These are phyloP conservation scores for Entomortierella beljakovae DNA, from an alignment of 192 early-diverging fungal species.

Conservation along the genomic window DNA sequence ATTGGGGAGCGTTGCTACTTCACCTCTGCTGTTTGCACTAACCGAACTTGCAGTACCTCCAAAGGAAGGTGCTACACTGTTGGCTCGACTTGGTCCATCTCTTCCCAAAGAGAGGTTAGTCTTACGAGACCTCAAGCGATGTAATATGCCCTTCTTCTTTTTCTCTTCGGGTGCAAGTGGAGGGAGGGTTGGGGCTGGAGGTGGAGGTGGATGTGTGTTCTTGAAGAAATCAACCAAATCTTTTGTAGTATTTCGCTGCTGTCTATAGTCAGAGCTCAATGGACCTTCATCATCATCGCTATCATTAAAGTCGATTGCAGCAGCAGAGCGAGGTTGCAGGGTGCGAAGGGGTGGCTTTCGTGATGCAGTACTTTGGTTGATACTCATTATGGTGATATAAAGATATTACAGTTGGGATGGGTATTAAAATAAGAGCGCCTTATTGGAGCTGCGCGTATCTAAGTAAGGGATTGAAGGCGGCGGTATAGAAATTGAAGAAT, in stretches of 20 bases:
- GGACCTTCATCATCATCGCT: conserved; percentile 24
- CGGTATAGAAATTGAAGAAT: too few species aligned
- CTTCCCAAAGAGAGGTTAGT: background rate
- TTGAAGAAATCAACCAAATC: conserved; percentile 49
- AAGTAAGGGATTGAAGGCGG: too few species aligned
- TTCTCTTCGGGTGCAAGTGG: conserved; percentile 29
- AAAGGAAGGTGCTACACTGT: background rate
- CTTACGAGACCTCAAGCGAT: conserved; percentile 29
- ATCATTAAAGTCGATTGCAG: conserved; percentile 31
- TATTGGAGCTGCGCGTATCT: too few species aligned
- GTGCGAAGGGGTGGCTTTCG: conserved; percentile 13
- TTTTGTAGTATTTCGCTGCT: conserved; percentile 17
- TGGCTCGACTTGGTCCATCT: background rate
- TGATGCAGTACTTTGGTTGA: background rate
- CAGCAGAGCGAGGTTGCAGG: conserved; percentile 40
- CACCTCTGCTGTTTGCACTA: background rate
- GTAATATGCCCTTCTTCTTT: conserved; percentile 38
- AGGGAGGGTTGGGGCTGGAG: conserved; percentile 2
- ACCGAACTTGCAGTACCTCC: background rate
- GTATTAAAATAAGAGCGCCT: background rate
- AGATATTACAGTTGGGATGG: background rate
- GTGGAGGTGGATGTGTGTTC: conserved; percentile 24
- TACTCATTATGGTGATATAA: background rate
- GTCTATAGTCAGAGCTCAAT: conserved; percentile 33
- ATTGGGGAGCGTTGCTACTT: conserved; percentile 36